Evolutionary conservation across 306 rosid genomes (phyloP).

Genomic region (Dalbergia cochinchinensis): DNA sequence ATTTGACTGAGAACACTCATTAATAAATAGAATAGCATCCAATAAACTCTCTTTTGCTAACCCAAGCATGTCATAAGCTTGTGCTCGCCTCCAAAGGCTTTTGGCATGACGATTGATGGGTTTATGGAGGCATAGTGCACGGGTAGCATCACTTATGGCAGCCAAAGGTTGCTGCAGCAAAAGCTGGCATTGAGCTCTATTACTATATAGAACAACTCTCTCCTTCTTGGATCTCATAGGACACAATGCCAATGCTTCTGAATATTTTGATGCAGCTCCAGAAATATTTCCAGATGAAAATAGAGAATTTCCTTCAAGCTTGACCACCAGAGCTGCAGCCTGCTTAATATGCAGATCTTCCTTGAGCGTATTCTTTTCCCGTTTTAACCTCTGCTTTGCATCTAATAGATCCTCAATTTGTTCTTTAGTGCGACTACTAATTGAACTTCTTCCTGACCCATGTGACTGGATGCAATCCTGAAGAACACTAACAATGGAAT

Average conservation of each 20-base stretch:
- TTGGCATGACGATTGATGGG: constrained; percentile 98
- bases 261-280: constrained; percentile 93
- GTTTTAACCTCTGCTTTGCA: constrained; percentile 80
- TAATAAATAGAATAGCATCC: constrained; percentile 96
- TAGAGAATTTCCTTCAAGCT: constrained; percentile 98
- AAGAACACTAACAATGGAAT: constrained; percentile 81
- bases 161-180: constrained; percentile 91
- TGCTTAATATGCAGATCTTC: constrained; percentile 98
- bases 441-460: constrained; percentile 74
- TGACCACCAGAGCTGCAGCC: constrained; percentile 96
- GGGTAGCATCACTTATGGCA: constrained; percentile 97
- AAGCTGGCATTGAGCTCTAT: constrained; percentile 96
- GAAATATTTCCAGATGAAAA: constrained; percentile 95
- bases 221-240: constrained; percentile 97
- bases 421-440: constrained; percentile 71
- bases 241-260: constrained; percentile 94
- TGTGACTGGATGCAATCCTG: constrained; percentile 88
- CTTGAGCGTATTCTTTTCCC: constrained; percentile 98
- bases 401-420: constrained; percentile 83
- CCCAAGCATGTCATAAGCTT: constrained; percentile 98
- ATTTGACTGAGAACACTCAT: constrained; percentile 96
- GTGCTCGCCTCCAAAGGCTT: constrained; percentile 99
- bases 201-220: constrained; percentile 95
- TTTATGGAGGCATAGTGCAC: constrained; percentile 94
- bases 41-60: constrained; percentile 91